Percentiles rank a stretch among this genome's conserved stretches.
Evolutionary conservation across 108 stramenopile genomes (phyloP).

Genomic region (Discostella pseudostelligera): DNA sequence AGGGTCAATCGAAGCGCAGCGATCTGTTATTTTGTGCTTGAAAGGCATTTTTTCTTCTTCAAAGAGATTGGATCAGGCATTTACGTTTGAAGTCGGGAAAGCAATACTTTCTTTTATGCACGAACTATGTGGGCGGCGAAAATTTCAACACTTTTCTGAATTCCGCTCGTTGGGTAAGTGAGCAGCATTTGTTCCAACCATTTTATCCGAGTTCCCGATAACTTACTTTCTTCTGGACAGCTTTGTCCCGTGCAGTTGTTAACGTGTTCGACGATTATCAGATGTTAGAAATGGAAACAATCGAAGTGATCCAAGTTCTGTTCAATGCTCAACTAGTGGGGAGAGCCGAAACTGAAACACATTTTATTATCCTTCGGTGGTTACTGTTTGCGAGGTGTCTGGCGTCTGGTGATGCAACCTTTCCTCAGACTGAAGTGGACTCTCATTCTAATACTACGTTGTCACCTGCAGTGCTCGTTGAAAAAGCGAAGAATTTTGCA

Average conservation of each 20-base stretch:
- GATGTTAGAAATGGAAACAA: slow-evolving; percentile 24
- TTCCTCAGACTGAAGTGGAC: slow-evolving; percentile 9
- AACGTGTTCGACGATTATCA: slow-evolving; percentile 36
- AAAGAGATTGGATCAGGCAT: slow-evolving; percentile 3
- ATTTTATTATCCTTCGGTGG: slow-evolving; percentile 46
- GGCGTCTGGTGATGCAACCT: slow-evolving; percentile 33
- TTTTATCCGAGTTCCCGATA: background rate
- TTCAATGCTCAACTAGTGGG: slow-evolving; percentile 21
- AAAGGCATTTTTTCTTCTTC: slow-evolving; percentile 17
- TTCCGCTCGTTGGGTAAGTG: slow-evolving; percentile 23
- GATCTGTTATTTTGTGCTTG: slow-evolving; percentile 36
- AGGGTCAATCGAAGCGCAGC: slow-evolving; percentile 17
- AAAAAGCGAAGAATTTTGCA: slow-evolving; percentile 36
- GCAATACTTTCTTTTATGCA: slow-evolving; percentile 31
- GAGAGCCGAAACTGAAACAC: slow-evolving; percentile 38
- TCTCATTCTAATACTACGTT: slow-evolving; percentile 15
- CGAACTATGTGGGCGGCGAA: slow-evolving; percentile 27
- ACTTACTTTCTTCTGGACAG: slow-evolving; percentile 1
- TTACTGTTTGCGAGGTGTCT: slow-evolving; percentile 58
- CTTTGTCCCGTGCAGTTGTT: slow-evolving; percentile 28
- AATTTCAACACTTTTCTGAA: slow-evolving; percentile 40
- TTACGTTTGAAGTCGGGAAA: slow-evolving; percentile 25
- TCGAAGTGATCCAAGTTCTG: slow-evolving; percentile 21
- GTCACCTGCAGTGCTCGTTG: slow-evolving; percentile 38
- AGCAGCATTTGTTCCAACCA: background rate